phyloP scores from a whole-genome alignment of 257 asterid genomes.

The Misopates orontium region DNA sequence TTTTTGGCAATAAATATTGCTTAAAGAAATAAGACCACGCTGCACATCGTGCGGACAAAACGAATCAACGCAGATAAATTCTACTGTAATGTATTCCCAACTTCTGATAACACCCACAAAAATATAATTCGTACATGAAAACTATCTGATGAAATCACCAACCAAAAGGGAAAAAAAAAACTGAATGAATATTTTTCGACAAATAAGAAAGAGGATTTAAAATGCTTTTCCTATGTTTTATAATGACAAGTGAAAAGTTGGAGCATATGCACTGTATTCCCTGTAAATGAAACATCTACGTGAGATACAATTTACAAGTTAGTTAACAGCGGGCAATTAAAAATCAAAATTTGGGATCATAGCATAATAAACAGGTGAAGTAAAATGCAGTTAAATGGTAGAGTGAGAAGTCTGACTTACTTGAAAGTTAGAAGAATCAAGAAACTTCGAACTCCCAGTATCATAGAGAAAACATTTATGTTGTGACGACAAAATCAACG shows the following conservation, averaged over 20 bases:
- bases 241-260: neutral
- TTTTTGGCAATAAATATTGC: neutral
- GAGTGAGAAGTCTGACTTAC: constrained; percentile 39
- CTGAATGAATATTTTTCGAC: neutral
- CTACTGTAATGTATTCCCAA: neutral
- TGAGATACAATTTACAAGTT: neutral
- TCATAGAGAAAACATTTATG: constrained; percentile 86
- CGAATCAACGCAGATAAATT: neutral
- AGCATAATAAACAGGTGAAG: neutral
- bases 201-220: too few species aligned
- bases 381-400: neutral
- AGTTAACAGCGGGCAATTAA: neutral
- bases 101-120: neutral
- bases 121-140: neutral
- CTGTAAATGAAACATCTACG: neutral
- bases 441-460: constrained; percentile 65
- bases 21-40: neutral
- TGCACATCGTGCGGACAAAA: neutral
- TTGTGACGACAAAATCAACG: constrained; percentile 64
- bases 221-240: neutral
- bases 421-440: constrained; percentile 74
- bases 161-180: neutral
- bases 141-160: neutral
- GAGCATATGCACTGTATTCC: neutral
- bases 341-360: neutral